Evolutionary conservation across 768 basidiomycete species (phyloP).

Genomic region (Phanerochaete sordida): DNA sequence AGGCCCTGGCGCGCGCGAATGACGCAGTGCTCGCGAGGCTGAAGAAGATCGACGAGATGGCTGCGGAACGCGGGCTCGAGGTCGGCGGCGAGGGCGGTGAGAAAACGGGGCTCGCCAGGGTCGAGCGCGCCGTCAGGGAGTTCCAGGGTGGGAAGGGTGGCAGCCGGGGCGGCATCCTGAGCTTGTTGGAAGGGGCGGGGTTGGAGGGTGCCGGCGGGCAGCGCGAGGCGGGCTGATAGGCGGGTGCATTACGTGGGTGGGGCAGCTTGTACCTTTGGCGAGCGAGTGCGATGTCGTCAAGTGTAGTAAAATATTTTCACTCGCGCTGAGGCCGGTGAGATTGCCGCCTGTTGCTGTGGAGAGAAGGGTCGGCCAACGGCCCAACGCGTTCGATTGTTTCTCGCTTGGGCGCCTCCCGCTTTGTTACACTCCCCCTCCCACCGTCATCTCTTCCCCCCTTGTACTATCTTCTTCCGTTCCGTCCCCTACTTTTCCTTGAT

Average conservation of each 20-base stretch:
- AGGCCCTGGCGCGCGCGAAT: slow-evolving; percentile 44
- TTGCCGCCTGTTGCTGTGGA: slow-evolving; percentile 5
- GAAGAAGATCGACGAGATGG: slow-evolving; percentile 45
- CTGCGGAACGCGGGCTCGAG: slow-evolving; percentile 36
- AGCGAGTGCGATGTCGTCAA: background rate
- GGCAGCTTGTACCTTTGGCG: too few relatives aligned
- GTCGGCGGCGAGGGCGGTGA: slow-evolving; percentile 41
- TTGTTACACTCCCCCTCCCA: background rate
- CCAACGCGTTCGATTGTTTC: background rate
- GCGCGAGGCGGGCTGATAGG: background rate
- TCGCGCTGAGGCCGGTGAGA: background rate
- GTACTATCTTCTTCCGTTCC: slow-evolving; percentile 1
- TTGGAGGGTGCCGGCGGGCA: background rate
- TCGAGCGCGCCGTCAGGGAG: slow-evolving; percentile 44
- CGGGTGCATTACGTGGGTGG: background rate
- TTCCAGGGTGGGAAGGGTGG: slow-evolving; percentile 16
- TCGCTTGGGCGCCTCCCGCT: background rate
- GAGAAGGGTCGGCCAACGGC: background rate
- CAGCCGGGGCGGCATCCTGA: slow-evolving; percentile 38
- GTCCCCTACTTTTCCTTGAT: background rate
- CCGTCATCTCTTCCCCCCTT: background rate
- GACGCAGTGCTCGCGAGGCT: slow-evolving; percentile 49
- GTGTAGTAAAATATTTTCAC: background rate
- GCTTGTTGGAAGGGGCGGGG: slow-evolving; percentile 43
- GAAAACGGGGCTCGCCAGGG: slow-evolving; percentile 41